phyloP scores from a whole-genome alignment of 2,329 filamentous ascomycete genomes.

The Penicillium vulpinum region DNA sequence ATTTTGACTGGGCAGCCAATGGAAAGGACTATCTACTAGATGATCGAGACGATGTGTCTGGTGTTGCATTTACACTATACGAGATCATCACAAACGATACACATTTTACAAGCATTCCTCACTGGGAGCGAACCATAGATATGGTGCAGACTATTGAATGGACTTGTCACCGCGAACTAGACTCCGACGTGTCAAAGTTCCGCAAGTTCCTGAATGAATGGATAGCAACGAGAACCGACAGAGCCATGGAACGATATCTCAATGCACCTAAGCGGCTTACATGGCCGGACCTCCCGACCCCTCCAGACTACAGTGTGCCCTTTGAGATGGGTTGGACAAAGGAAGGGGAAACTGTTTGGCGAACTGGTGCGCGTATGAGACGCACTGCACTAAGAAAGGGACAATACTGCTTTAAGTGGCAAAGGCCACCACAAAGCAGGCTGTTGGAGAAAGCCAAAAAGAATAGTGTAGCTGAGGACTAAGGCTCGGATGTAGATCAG shows the following conservation, averaged over 20 bases:
- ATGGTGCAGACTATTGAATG: slow-evolving; percentile 22
- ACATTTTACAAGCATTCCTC: slow-evolving; percentile 23
- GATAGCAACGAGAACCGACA: slow-evolving; percentile 11
- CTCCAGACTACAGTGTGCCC: slow-evolving; percentile 19
- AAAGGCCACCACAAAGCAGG: slow-evolving; percentile 16
- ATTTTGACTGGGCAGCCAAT: slow-evolving; percentile 25
- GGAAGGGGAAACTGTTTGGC: slow-evolving; percentile 16
- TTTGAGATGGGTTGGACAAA: slow-evolving; percentile 10
- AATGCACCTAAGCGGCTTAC: slow-evolving; percentile 17
- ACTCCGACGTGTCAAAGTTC: slow-evolving; percentile 20
- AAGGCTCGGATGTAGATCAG: neutral
- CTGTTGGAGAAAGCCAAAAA: neutral
- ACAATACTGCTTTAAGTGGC: slow-evolving; percentile 21
- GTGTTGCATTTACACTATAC: slow-evolving; percentile 28
- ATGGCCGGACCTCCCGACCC: slow-evolving; percentile 17
- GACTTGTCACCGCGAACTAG: slow-evolving; percentile 18
- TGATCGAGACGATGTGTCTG: slow-evolving; percentile 27
- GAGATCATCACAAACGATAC: slow-evolving; percentile 30
- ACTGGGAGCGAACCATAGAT: slow-evolving; percentile 26
- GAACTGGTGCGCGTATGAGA: slow-evolving; percentile 8
- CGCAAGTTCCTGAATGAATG: slow-evolving; percentile 22
- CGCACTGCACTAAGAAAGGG: slow-evolving; percentile 15
- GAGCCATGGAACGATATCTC: slow-evolving; percentile 19
- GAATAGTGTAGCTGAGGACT: neutral
- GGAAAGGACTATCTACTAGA: slow-evolving; percentile 18